Base-by-base conservation (phyloP, 148 eudicot species). In the Gaultheria prostrata region DNA sequence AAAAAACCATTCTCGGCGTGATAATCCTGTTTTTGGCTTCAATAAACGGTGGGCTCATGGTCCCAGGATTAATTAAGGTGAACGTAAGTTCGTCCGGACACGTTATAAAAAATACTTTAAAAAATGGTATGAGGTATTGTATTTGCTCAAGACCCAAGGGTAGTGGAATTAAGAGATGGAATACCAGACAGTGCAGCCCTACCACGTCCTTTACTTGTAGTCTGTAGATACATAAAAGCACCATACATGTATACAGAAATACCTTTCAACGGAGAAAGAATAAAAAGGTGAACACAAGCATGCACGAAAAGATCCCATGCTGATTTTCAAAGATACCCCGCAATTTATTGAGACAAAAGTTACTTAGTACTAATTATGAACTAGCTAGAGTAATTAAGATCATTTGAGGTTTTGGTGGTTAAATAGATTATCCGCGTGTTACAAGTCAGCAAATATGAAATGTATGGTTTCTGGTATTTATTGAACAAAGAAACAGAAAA, bases 271-370 rank as follows among this genome's bases (percentile, higher is more conserved):
- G 17, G 30, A 43, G 15, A 77, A 24, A 24, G 59, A 12, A 18
- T 20, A 18, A 74, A 18, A 45, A 21, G 39, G 14, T 2, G 24
- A 30, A 78, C 21, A 78, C 65, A 53, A 17, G 80, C 80, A 28
- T 50, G 80, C 80, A 13, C 20, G 26, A 77, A 78, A 78, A 54
- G 69, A 32, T 32, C n/a, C 39, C 81, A 30, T 18, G 8, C n/a
- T 32, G 21, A 78, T 39, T 53, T 78, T 78, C 81, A 56, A 78
- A 78, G 81, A 78, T 78, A 33, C 81, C 61, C 81, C 69, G 67
- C 48, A 32, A 56, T 32, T 32, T 78, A 56, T 20, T 56, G 69
- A 54, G 67, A 33, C 81, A 56, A 54, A 78, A 78, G 48, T 20
- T 28, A 77, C 24, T 30, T 53, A 49, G 59, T 8, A 8, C 1